Conservation (phyloP, 257 asterid species). For the Solanum etuberosum region DNA sequence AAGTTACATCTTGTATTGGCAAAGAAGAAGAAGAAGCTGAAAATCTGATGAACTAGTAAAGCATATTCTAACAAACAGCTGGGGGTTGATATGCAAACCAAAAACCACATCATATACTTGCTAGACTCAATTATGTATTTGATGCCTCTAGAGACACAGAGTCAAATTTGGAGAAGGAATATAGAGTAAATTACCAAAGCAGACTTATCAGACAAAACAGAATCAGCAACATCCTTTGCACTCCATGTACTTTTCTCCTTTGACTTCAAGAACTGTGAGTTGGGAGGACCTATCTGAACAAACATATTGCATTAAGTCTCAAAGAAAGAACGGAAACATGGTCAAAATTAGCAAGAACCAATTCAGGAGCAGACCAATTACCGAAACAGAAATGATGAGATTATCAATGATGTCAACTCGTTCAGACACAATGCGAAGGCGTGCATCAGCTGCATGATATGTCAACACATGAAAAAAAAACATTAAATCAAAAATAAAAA, state of each 20-base stretch:
- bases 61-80: neutral
- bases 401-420: constrained; percentile 83
- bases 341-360: neutral
- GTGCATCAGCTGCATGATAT: constrained; percentile 84
- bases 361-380: constrained; percentile 17
- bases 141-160: neutral
- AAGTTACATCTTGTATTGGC: neutral
- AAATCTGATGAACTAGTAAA: neutral
- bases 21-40: neutral
- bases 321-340: neutral
- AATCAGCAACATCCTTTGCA: constrained; percentile 86
- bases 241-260: constrained; percentile 72
- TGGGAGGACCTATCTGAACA: constrained; percentile 93
- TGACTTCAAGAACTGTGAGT: constrained; percentile 62
- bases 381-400: constrained; percentile 84
- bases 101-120: neutral
- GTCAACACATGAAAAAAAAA: constrained; percentile 2
- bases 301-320: constrained; percentile 8
- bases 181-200: constrained; percentile 52
- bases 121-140: neutral
- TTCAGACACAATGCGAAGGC: constrained; percentile 98
- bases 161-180: neutral
- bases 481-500: constrained; percentile 2
- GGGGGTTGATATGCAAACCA: neutral
- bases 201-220: constrained; percentile 86